Evolutionary conservation across 2,329 filamentous ascomycete species (phyloP).

Genomic region (Exophiala viscosa): DNA sequence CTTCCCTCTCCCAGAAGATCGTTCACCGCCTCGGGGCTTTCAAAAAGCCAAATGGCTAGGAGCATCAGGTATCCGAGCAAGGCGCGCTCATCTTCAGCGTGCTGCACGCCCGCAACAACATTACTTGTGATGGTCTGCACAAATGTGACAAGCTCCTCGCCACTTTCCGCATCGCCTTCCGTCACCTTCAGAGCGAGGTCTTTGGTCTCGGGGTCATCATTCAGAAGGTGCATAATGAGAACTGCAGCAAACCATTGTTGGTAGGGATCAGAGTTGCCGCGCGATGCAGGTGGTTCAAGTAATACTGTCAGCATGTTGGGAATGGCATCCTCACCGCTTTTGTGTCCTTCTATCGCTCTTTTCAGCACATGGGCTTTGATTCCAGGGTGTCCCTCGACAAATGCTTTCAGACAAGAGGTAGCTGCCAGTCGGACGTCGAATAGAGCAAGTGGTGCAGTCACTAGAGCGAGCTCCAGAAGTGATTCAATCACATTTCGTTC

Average conservation of each 20-base stretch:
- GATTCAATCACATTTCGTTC: conserved; percentile 81
- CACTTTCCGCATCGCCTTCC: conserved; percentile 82
- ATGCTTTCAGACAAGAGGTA: conserved; percentile 87
- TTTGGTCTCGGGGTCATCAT: conserved; percentile 76
- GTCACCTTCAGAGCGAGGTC: conserved; percentile 73
- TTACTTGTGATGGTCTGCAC: conserved; percentile 86
- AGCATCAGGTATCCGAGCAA: conserved; percentile 85
- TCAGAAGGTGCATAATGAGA: conserved; percentile 79
- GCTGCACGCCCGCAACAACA: conserved; percentile 73
- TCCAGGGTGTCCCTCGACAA: conserved; percentile 75
- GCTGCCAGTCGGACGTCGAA: conserved; percentile 81
- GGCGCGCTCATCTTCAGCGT: conserved; percentile 72
- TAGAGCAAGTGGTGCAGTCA: conserved; percentile 60
- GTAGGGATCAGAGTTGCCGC: conserved; percentile 72
- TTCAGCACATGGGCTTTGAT: conserved; percentile 82
- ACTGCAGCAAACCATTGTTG: conserved; percentile 85
- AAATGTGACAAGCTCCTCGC: conserved; percentile 92
- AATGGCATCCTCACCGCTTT: conserved; percentile 71
- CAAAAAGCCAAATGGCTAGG: conserved; percentile 83
- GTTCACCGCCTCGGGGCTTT: conserved; percentile 85
- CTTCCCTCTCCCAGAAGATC: conserved; percentile 90
- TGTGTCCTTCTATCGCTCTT: conserved; percentile 83
- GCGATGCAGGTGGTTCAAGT: conserved; percentile 61
- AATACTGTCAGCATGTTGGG: conserved; percentile 86
- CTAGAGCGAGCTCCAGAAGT: conserved; percentile 75